These are phyloP conservation scores for Glomus cerebriforme DNA, from an alignment of 192 early-diverging fungal species.

Conservation along the genomic window DNA sequence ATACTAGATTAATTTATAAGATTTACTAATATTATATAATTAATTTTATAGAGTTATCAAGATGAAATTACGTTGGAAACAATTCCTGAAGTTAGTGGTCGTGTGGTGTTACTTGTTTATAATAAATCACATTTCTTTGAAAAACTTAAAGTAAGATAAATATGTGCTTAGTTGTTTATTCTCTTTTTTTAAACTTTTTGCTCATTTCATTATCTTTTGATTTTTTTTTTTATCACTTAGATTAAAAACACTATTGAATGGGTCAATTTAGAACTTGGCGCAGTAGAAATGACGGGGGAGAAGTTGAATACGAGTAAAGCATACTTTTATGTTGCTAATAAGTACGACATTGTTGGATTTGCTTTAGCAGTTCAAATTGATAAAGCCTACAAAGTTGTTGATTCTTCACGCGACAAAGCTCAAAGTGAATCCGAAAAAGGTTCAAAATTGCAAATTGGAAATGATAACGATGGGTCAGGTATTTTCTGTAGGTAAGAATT, in stretches of 20 bases:
- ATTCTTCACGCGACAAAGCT: not conserved
- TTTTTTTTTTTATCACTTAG: constrained; percentile 29
- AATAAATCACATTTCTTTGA: constrained; percentile 37
- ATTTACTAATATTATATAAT: not conserved
- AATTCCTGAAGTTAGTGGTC: constrained; percentile 14
- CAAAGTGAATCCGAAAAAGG: not conserved
- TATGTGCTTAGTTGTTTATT: too few relatives aligned
- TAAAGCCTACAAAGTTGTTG: constrained; percentile 39
- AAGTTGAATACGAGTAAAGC: constrained; percentile 42
- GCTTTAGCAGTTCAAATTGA: constrained; percentile 45
- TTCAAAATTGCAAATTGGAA: constrained; percentile 24
- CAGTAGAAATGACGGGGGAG: constrained; percentile 41
- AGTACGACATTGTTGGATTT: constrained; percentile 49
- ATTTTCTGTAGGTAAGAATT: not conserved
- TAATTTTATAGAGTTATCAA: constrained; percentile 38
- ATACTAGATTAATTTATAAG: not conserved
- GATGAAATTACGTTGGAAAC: constrained; percentile 41
- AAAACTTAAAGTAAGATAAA: constrained; percentile 40
- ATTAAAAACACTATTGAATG: constrained; percentile 40
- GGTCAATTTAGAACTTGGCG: constrained; percentile 44
- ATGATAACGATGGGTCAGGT: constrained; percentile 38
- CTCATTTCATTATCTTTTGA: not conserved
- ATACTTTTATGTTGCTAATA: constrained; percentile 46
- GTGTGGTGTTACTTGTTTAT: constrained; percentile 42
- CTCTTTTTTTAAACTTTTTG: not conserved